Conservation (phyloP, 331 rosid genomes). For the Ulmus americana region DNA sequence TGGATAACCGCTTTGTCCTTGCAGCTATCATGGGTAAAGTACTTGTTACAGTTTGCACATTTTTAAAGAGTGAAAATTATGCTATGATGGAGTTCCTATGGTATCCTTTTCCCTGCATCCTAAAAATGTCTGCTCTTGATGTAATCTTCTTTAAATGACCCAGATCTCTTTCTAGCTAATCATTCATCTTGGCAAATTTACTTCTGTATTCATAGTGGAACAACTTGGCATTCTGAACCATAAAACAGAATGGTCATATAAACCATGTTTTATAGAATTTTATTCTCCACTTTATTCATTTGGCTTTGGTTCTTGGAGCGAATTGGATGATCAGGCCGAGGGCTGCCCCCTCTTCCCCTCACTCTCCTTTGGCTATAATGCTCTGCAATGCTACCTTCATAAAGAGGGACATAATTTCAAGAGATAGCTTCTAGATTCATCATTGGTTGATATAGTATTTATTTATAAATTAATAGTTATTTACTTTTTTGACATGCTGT, state of each 20-base stretch:
- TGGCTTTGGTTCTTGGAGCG: not conserved
- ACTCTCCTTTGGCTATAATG: too few species aligned
- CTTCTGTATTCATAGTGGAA: not conserved
- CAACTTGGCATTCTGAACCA: not conserved
- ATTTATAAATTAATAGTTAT: not conserved
- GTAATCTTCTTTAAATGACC: too few species aligned
- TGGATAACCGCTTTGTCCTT: constrained; percentile 86
- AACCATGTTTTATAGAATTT: not conserved
- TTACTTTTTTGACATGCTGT: constrained; percentile 10
- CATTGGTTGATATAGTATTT: not conserved
- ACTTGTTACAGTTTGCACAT: constrained; percentile 2
- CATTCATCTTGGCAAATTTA: not conserved
- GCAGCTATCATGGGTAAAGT: constrained; percentile 90
- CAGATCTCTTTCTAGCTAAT: not conserved
- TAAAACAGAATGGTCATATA: not conserved
- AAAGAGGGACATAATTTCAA: not conserved
- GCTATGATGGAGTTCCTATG: not conserved
- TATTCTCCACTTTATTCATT: not conserved
- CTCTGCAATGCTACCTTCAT: too few species aligned
- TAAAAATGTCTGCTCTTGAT: too few species aligned
- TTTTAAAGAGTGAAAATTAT: not conserved
- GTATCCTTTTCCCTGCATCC: not conserved
- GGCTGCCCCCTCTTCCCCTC: too few species aligned
- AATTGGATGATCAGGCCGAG: too few species aligned
- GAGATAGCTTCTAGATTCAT: not conserved